phyloP scores from a whole-genome alignment of 441 rosid species.

The Erodium trifolium region DNA sequence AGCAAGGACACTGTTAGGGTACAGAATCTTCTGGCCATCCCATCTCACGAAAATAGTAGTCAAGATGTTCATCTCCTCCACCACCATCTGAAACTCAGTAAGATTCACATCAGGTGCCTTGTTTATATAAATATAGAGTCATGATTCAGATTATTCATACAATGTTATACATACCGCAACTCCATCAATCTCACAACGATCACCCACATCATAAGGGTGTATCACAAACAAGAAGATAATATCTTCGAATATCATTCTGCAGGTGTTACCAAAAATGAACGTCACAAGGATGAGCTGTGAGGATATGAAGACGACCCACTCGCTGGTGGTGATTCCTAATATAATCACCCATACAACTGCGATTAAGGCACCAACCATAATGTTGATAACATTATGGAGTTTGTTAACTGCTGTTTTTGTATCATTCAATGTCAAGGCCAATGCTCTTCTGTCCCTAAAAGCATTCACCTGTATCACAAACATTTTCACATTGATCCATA shows the following conservation, averaged over 20 bases:
- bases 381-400: constrained; percentile 11
- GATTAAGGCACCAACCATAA: constrained; percentile 10
- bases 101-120: neutral
- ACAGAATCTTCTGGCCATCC: constrained; percentile 15
- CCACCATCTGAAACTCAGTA: constrained; percentile 11
- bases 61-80: constrained; percentile 2
- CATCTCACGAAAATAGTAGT: constrained; percentile 20
- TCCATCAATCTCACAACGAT: constrained; percentile 16
- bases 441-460: constrained; percentile 46
- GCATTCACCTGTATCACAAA: constrained; percentile 36
- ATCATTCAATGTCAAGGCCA: constrained; percentile 26
- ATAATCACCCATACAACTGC: constrained; percentile 10
- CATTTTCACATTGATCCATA: too few relatives aligned
- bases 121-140: too few relatives aligned
- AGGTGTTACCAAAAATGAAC: constrained; percentile 18
- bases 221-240: constrained; percentile 19
- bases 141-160: neutral
- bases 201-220: constrained; percentile 14
- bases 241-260: constrained; percentile 17
- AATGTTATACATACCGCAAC: constrained; percentile 7
- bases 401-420: neutral
- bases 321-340: constrained; percentile 10
- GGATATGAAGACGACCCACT: constrained; percentile 12
- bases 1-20: constrained; percentile 7
- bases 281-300: constrained; percentile 14